phyloP scores from a whole-genome alignment of 768 basidiomycete species.

The Tricholoma terreum region DNA sequence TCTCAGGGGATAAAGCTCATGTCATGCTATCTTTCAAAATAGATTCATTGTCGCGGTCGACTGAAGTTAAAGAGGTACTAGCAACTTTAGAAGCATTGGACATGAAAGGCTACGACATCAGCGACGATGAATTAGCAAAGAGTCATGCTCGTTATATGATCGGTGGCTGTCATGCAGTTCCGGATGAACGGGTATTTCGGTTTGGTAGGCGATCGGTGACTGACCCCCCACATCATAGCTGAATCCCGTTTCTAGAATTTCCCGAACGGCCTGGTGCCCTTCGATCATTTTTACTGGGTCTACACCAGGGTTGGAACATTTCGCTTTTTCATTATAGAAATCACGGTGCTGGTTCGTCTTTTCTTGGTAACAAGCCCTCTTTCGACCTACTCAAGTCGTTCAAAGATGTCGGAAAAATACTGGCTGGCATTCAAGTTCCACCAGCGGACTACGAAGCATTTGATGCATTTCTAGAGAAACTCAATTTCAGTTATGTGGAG shows the following conservation, averaged over 20 bases:
- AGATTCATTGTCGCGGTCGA: slow-evolving; percentile 51
- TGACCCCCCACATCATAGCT: neutral
- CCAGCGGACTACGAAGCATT: slow-evolving; percentile 63
- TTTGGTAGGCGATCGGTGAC: slow-evolving; percentile 64
- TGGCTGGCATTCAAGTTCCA: slow-evolving; percentile 93
- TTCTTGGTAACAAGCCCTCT: neutral
- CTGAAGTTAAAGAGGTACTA: slow-evolving; percentile 66
- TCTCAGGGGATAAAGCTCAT: slow-evolving; percentile 66
- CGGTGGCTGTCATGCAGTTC: slow-evolving; percentile 75
- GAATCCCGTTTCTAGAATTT: slow-evolving; percentile 60
- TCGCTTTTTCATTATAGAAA: slow-evolving; percentile 97
- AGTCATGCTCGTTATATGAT: slow-evolving; percentile 94
- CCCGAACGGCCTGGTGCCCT: slow-evolving; percentile 93
- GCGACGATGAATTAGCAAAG: slow-evolving; percentile 94
- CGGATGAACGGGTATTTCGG: slow-evolving; percentile 85
- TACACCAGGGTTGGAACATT: slow-evolving; percentile 90
- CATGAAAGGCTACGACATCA: slow-evolving; percentile 87
- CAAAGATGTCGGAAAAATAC: slow-evolving; percentile 85
- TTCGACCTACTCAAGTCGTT: slow-evolving; percentile 5
- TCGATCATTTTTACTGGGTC: slow-evolving; percentile 80
- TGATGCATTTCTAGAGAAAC: slow-evolving; percentile 64
- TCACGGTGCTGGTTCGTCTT: slow-evolving; percentile 83
- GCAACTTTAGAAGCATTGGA: slow-evolving; percentile 56
- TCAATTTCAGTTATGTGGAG: slow-evolving; percentile 89
- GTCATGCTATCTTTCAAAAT: slow-evolving; percentile 91